Evolutionary conservation across 441 rosid species (phyloP), one percentile per base, ranked within the genome.

Genomic region (Melianthus villosus): DNA sequence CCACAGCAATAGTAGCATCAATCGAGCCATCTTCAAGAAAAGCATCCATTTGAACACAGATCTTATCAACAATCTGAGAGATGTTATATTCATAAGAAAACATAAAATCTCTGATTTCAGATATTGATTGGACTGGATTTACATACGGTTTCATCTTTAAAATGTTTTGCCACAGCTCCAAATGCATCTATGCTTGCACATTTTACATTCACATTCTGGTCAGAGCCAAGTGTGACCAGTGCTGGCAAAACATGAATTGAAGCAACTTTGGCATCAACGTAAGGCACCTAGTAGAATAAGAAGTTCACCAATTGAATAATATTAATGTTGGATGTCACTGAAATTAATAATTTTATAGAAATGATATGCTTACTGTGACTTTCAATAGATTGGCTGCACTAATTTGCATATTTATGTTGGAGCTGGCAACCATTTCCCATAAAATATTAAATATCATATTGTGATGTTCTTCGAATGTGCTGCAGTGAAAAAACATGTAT

Each of bases 11-110:
- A 25, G 87, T 81, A 44, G 97, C 93, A 56, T 81, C 97, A 64
- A 76, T 84, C 34, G 97, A 89, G 51, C 97, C 95, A 61, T 89
- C 97, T 68, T 89, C 97, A 44, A 89, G 84, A 67, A 89, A 89
- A 25, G 95, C 95, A 71, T 89, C 97, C 97, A 89, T 89, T 72
- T 89, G 97, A 56, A 89, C 81, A 34, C 82, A 76, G 64, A 89
- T 89, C 70, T 89, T 89, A 51, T 89, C 97, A 62, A 89, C 92
- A 64, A 89, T 80, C 97, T 83, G 79, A 57, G 50, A 35, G 37
- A 63, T 44, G 32, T 19, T 1, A 43, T 32, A 50, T 31, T 39
- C 27, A 31, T 46, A 44, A 22, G 47, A 50, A 25, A 47, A 15
- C 9, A 10, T n/a, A n/a, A n/a, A n/a, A n/a, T n/a, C n/a, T n/a